Evolutionary conservation across 352 stramenopile genomes (phyloP).

Genomic region (Pythium guiyangense): DNA sequence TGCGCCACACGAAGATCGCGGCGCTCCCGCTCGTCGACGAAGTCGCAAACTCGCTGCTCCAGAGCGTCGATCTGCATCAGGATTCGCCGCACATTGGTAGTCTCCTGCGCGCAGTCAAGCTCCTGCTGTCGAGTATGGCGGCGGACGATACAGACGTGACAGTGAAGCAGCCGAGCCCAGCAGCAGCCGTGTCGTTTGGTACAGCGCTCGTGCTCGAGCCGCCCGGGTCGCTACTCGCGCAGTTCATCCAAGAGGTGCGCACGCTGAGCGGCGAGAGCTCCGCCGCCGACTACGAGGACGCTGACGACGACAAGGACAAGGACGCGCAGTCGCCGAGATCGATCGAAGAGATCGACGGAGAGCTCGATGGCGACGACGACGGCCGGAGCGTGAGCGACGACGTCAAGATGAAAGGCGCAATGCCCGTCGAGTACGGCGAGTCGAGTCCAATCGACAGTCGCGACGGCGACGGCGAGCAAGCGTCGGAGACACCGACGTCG

Average conservation of each 20-base stretch:
- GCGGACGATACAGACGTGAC: too few relatives aligned
- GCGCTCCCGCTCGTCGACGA: constrained; percentile 76
- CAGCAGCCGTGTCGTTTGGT: neutral
- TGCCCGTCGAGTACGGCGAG: constrained; percentile 67
- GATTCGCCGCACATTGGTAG: constrained; percentile 41
- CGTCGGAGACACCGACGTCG: constrained; percentile 6
- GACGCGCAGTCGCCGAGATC: neutral
- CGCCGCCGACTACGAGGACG: constrained; percentile 17
- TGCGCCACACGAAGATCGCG: constrained; percentile 53
- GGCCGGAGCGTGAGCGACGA: constrained; percentile 2
- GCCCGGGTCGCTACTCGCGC: constrained; percentile 22
- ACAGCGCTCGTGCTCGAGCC: neutral
- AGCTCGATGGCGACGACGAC: neutral
- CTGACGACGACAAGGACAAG: neutral
- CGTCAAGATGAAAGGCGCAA: constrained; percentile 46
- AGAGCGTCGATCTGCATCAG: constrained; percentile 74
- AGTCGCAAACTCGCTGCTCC: constrained; percentile 61
- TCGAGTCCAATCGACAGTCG: constrained; percentile 13
- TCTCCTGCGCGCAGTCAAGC: constrained; percentile 58
- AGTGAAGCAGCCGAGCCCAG: neutral
- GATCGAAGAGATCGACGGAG: constrained; percentile 8
- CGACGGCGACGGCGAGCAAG: constrained; percentile 20
- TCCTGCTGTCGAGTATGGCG: constrained; percentile 44
- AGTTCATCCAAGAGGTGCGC: constrained; percentile 68
- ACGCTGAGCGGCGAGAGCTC: constrained; percentile 32